Evolutionary conservation across 75 land plant species (phyloP).

Genomic region (Pinus taeda): DNA sequence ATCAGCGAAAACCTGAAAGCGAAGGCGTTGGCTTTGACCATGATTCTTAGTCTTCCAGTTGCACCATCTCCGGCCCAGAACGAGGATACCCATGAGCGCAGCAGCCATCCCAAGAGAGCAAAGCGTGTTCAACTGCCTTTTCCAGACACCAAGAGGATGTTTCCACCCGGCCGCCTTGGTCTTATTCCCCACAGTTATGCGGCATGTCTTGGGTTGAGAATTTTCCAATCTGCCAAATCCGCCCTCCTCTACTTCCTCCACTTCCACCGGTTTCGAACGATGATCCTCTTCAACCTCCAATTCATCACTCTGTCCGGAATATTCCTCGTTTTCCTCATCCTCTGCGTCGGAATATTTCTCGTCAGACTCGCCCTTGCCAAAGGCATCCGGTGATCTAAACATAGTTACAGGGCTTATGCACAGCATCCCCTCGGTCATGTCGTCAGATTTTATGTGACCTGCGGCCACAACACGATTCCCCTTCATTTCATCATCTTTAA

Average conservation of each 20-base stretch:
- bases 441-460: background rate
- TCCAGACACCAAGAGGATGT: background rate
- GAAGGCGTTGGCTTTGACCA: background rate
- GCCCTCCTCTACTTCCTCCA: background rate
- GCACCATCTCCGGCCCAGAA: background rate
- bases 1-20: slow-evolving; percentile 1
- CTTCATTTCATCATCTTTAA: background rate
- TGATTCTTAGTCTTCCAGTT: background rate
- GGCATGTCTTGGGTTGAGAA: background rate
- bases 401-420: background rate
- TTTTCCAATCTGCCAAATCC: too few species aligned
- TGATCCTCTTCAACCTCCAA: background rate
- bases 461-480: background rate
- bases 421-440: background rate
- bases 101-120: slow-evolving; percentile 6
- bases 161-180: background rate
- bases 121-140: background rate
- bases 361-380: background rate
- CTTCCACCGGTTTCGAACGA: background rate
- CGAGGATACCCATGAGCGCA: background rate
- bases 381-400: background rate
- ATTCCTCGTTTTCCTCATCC: too few species aligned
- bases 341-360: too few species aligned
- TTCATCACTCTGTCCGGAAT: too few species aligned
- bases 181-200: background rate